phyloP scores from a whole-genome alignment of 257 asterid species.

The Anisodus acutangulus region DNA sequence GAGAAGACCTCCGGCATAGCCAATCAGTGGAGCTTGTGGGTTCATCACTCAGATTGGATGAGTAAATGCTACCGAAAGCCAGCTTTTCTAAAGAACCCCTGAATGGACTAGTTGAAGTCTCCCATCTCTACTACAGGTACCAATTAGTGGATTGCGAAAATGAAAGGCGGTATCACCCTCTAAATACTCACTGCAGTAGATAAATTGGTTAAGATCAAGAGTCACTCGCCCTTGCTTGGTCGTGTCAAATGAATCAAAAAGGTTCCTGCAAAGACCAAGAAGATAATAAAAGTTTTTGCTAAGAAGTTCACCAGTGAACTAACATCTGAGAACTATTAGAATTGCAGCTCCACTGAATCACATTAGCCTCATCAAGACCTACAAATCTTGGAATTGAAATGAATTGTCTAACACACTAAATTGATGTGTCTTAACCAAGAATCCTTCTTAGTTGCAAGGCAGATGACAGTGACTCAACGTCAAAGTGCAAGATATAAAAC shows the following conservation, averaged over 20 bases:
- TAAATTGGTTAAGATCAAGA: slow-evolving; percentile 81
- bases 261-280: slow-evolving; percentile 54
- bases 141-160: background rate
- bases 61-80: slow-evolving; percentile 4
- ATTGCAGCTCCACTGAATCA: slow-evolving; percentile 24
- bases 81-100: background rate
- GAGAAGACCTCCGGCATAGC: background rate
- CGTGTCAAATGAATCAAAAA: slow-evolving; percentile 76
- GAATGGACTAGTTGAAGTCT: background rate
- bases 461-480: slow-evolving; percentile 6
- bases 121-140: slow-evolving; percentile 17
- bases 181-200: slow-evolving; percentile 73
- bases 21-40: background rate
- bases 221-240: slow-evolving; percentile 82
- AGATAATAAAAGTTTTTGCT: background rate
- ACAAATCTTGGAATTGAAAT: slow-evolving; percentile 13
- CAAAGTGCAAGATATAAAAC: background rate
- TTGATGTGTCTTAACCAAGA: background rate
- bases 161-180: background rate
- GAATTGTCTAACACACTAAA: slow-evolving; percentile 16
- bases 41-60: slow-evolving; percentile 13
- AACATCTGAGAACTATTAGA: background rate
- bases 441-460: slow-evolving; percentile 3
- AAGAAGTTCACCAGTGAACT: slow-evolving; percentile 23
- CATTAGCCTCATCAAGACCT: slow-evolving; percentile 6